Base-by-base conservation (phyloP, 2,329 filamentous ascomycete genomes). In the Lizonia empirigonia region DNA sequence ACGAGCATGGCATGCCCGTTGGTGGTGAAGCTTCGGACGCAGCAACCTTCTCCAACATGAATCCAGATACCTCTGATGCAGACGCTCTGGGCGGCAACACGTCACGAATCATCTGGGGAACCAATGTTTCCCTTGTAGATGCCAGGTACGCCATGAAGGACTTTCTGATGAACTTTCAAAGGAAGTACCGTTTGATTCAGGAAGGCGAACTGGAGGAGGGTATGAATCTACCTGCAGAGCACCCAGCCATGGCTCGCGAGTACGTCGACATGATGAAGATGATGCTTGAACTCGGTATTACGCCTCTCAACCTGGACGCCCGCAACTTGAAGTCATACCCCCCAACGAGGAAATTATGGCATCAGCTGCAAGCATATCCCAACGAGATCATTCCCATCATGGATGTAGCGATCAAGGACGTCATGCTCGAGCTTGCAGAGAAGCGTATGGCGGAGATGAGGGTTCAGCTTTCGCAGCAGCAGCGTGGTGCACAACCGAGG, bases 301-400 rank as follows among this genome's bases (percentile, higher is more conserved):
- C 86, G 15, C 88, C 89, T 50, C 81, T 99, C 32, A 97, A 97
- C 69, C 76, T 99, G 32, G 91, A 99, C 70, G 85, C 92, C 44
- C 85, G 85, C 49, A 95, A 99, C 64, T 80, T 99, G 53, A 96
- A 95, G 71, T 83, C 92, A 10, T 99, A 97, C 70, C 94, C 95
- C 3, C 86, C 91, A 1, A 97, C 94, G 0, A 81, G 88, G 63
- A 97, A 97, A 76, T 80, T 99, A 48, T 97, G 91, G 90, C 90
- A 97, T 71, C 95, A 99, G 74, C 80, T 95, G 50, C 90, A 96
- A 71, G 87, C 89, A 12, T 99, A 97, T 68, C 94, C 94, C 0
- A 91, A 94, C 68, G 94, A 99, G 80, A 92, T 99, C 44, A 89
- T 99, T 35, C 92, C 93, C 2, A 82, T 97, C 37, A 96, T 99